Conservation (phyloP, 345 rosid genomes). For the Angophora floribunda region DNA sequence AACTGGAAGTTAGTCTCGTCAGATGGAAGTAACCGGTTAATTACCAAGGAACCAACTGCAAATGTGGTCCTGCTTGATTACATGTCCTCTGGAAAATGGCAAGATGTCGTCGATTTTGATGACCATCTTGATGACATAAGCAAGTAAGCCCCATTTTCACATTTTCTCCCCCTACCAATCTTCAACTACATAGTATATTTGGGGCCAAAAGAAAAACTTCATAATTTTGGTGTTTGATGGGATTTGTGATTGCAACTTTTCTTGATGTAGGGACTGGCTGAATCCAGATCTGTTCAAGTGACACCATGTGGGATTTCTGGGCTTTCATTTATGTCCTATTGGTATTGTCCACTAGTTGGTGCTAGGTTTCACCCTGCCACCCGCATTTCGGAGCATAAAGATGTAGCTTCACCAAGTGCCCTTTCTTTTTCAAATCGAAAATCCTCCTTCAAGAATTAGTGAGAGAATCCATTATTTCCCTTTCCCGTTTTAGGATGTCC, state of each 20-base stretch:
- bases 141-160: slow-evolving; percentile 39
- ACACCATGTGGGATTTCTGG: neutral
- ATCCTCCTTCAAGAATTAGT: neutral
- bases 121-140: slow-evolving; percentile 89
- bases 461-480: neutral
- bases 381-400: neutral
- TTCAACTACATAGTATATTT: neutral
- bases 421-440: neutral
- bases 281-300: slow-evolving; percentile 75
- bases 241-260: neutral
- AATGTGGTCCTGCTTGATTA: slow-evolving; percentile 59
- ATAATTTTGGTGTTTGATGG: neutral
- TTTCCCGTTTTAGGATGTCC: neutral
- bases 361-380: neutral
- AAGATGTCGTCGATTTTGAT: slow-evolving; percentile 74
- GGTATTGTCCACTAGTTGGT: neutral
- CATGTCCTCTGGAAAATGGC: slow-evolving; percentile 74
- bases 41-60: slow-evolving; percentile 76
- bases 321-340: neutral
- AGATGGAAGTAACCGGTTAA: slow-evolving; percentile 56
- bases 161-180: neutral
- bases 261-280: slow-evolving; percentile 81
- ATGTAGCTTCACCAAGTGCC: neutral
- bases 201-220: neutral
- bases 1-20: slow-evolving; percentile 70